Evolutionary conservation across 2,329 filamentous ascomycete genomes (phyloP), one percentile per base, ranked within the genome.

Genomic region (Fusarium circinatum): DNA sequence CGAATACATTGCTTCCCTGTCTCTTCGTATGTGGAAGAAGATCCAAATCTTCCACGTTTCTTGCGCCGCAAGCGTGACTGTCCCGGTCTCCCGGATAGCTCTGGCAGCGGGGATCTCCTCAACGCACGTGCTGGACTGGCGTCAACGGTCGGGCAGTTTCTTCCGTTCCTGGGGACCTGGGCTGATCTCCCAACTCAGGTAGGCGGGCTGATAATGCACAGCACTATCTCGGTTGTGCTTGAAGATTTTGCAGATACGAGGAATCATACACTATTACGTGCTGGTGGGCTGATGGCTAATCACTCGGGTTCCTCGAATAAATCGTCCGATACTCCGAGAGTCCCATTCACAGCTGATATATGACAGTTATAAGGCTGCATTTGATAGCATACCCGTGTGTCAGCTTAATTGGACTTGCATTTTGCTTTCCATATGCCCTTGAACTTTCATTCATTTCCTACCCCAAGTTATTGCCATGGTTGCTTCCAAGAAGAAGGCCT

Each of bases 391-490:
- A 12, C 20, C 24, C 32, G 7, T 42, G 26, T 42, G 15, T n/a
- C 24, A 36, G 41, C 8, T 28, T 47, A 41, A 36, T 48, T 47
- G 36, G 13, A 44, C 12, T 28, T 58, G 62, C 32, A 11, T 15
- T 18, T 63, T 63, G n/a, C 14, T 51, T 44, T 41, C 51, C 38
- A 28, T 56, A 41, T 32, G n/a, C 26, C 18, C 38, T 56, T 17
- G 20, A 28, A 55, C 54, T 36, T 44, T 74, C 58, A 34, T 71
- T 68, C 36, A 51, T 54, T 41, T 41, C 44, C 34, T 28, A 57
- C 52, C 55, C 48, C 56, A 34, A 39, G 41, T 44, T 32, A 48
- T 44, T 28, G 52, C 26, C 17, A 68, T 71, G 66, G 17, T 36
- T 56, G 55, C 44, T 17, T 13, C 61, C 38, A 54, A 55, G 39